Base-by-base conservation (phyloP, 2,329 filamentous ascomycete genomes). In the Neonectria ditissima region DNA sequence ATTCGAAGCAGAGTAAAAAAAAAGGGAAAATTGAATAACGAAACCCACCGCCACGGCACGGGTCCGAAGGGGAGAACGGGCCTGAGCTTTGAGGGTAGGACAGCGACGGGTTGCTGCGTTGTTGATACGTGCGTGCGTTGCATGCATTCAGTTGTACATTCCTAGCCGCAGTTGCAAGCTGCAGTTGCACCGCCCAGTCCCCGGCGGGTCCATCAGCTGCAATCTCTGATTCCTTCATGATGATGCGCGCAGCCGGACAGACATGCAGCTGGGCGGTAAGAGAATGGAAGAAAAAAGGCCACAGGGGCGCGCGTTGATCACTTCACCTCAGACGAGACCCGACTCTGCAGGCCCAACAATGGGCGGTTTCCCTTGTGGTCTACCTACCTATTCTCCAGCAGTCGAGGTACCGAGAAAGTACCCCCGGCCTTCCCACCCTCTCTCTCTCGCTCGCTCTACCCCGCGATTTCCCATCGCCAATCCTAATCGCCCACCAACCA, bases 391-490 rank as follows among this genome's bases (percentile, higher is more conserved):
- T n/a, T n/a, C n/a, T n/a, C n/a, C n/a, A n/a, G n/a, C n/a, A n/a
- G n/a, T n/a, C n/a, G n/a, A n/a, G 45, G 45, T 43, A 54, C 51
- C 18, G 44, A n/a, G 34, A 16, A 13, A 37, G 34, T 37, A 37
- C 34, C 30, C 30, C 57, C 50, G 34, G 52, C 56, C 62, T 47
- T 60, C 61, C 62, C 58, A 60, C 57, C 62, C 62, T 57, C 30
- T 26, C 24, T 34, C 34, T 37, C 37, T 57, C 30, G 4, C 24
- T 34, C 34, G 16, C 37, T 45, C 60, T 73, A 68, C 67, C 70
- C 70, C 69, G 60, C 68, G 70, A 73, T 73, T 65, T 67, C 50
- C 52, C 59, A 67, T 62, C 34, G 47, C 39, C 30, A 44, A 55
- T 48, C 43, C 59, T 34, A 56, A 34, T 28, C 50, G 39, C 54